Percentiles rank a stretch among this genome's conserved stretches.
These are phyloP conservation scores for Ophiognomonia clavigignenti-juglandacearum DNA, from an alignment of 2,329 filamentous ascomycete genomes.

Conservation along the genomic window DNA sequence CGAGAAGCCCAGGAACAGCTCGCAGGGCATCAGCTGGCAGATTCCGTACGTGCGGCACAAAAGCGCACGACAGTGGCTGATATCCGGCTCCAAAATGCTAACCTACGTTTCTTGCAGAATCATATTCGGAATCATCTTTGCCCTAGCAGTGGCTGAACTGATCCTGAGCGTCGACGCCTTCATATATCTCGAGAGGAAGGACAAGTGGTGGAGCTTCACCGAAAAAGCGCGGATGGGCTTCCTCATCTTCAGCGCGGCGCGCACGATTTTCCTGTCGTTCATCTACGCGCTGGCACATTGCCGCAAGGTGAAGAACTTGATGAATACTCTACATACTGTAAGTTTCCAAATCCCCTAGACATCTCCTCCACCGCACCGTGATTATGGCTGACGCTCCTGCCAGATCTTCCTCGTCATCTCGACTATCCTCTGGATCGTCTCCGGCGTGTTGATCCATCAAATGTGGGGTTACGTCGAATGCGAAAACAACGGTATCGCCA, in stretches of 20 bases:
- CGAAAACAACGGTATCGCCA: slow-evolving; percentile 2
- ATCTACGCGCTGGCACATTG: slow-evolving; percentile 4
- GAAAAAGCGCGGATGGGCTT: slow-evolving; percentile 11
- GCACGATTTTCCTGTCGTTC: slow-evolving; percentile 5
- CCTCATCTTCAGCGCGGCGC: slow-evolving; percentile 11
- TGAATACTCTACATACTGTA: slow-evolving; percentile 10
- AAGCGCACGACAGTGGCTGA: background rate
- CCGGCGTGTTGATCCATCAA: slow-evolving; percentile 9
- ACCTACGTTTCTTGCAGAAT: background rate
- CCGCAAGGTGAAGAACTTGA: slow-evolving; percentile 3
- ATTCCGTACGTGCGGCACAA: background rate
- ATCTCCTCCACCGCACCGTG: no score
- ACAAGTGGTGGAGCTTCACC: slow-evolving; percentile 10
- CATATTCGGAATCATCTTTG: slow-evolving; percentile 11
- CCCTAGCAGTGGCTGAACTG: slow-evolving; percentile 9
- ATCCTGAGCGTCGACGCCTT: slow-evolving; percentile 9
- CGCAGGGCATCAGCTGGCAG: slow-evolving; percentile 4
- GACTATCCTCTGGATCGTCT: slow-evolving; percentile 10
- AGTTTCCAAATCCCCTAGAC: background rate
- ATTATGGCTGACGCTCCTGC: background rate
- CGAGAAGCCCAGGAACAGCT: slow-evolving; percentile 7
- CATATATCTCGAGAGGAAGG: slow-evolving; percentile 5
- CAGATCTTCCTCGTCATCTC: slow-evolving; percentile 11
- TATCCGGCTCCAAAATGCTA: background rate
- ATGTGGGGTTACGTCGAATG: slow-evolving; percentile 13